These are phyloP conservation scores for Aspergillus haitiensis DNA, from an alignment of 495 filamentous ascomycete species.

Conservation along the genomic window DNA sequence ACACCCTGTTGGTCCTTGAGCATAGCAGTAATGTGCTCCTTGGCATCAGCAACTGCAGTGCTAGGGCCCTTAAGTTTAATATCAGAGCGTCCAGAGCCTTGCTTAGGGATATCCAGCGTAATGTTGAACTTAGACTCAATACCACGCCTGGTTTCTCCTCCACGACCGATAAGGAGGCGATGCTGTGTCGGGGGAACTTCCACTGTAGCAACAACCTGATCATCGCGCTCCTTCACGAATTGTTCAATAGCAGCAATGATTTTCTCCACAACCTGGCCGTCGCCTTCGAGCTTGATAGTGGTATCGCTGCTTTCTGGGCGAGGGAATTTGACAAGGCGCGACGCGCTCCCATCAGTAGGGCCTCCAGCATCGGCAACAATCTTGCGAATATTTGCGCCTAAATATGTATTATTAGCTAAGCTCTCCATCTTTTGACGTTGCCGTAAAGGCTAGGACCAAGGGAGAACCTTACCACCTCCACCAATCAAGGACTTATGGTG, in stretches of 20 bases:
- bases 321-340: constrained; percentile 89
- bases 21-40: constrained; percentile 74
- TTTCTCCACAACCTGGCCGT: constrained; percentile 78
- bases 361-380: constrained; percentile 88
- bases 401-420: constrained; percentile 36
- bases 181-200: constrained; percentile 88
- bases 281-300: constrained; percentile 82
- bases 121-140: constrained; percentile 91
- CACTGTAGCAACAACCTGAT: constrained; percentile 69
- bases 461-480: constrained; percentile 65
- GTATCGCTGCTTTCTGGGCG: constrained; percentile 73
- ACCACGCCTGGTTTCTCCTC: constrained; percentile 77
- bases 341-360: constrained; percentile 76
- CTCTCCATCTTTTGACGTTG: background rate
- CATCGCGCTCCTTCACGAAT: constrained; percentile 76
- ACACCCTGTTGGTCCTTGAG: constrained; percentile 87
- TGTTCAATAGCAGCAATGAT: constrained; percentile 78
- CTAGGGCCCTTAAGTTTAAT: constrained; percentile 83
- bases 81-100: constrained; percentile 63
- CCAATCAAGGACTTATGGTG: constrained; percentile 91
- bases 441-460: background rate
- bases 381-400: constrained; percentile 81
- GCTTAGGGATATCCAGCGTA: constrained; percentile 83
- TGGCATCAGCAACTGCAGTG: constrained; percentile 76
- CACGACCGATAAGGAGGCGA: constrained; percentile 84